Percentiles rank a stretch among this genome's conserved stretches.
Conservation (phyloP, 1,284 basidiomycete genomes). For the Pyrrhoderma lamaoense region DNA sequence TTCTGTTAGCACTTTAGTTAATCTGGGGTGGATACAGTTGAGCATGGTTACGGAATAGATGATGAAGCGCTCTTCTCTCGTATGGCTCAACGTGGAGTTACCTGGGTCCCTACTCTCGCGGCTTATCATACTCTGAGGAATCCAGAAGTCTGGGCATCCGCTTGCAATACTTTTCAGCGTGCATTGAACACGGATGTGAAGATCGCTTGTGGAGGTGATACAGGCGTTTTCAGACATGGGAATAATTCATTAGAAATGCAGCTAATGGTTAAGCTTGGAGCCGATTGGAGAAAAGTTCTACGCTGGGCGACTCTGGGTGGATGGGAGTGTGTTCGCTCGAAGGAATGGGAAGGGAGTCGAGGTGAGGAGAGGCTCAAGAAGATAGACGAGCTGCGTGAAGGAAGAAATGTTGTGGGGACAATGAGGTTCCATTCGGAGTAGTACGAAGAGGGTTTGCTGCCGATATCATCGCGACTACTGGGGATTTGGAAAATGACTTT, state of each 20-base stretch:
- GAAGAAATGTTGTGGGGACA: slow-evolving; percentile 34
- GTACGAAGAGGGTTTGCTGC: slow-evolving; percentile 48
- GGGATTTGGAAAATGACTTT: slow-evolving; percentile 44
- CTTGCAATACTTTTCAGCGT: slow-evolving; percentile 35
- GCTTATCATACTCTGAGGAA: slow-evolving; percentile 35
- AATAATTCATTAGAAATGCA: slow-evolving; percentile 55
- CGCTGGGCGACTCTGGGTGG: slow-evolving; percentile 55
- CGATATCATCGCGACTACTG: slow-evolving; percentile 47
- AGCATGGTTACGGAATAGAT: slow-evolving; percentile 37
- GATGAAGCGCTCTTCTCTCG: slow-evolving; percentile 22
- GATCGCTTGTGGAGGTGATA: slow-evolving; percentile 58
- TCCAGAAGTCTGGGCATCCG: slow-evolving; percentile 34
- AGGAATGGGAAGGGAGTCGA: slow-evolving; percentile 40
- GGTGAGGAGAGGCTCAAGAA: slow-evolving; percentile 27
- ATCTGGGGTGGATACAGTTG: slow-evolving; percentile 41
- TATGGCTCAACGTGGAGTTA: slow-evolving; percentile 4
- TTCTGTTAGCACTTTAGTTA: slow-evolving; percentile 25
- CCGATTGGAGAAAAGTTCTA: slow-evolving; percentile 44
- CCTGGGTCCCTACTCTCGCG: slow-evolving; percentile 57
- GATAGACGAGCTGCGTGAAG: slow-evolving; percentile 28
- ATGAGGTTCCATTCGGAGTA: slow-evolving; percentile 51
- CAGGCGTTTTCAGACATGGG: slow-evolving; percentile 55
- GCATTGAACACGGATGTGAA: slow-evolving; percentile 38
- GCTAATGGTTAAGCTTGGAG: slow-evolving; percentile 52
- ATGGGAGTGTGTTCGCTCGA: slow-evolving; percentile 48